Evolutionary conservation across 2,329 filamentous ascomycete genomes (phyloP), one percentile per base, ranked within the genome.

Genomic region (Cercospora berteroae): DNA sequence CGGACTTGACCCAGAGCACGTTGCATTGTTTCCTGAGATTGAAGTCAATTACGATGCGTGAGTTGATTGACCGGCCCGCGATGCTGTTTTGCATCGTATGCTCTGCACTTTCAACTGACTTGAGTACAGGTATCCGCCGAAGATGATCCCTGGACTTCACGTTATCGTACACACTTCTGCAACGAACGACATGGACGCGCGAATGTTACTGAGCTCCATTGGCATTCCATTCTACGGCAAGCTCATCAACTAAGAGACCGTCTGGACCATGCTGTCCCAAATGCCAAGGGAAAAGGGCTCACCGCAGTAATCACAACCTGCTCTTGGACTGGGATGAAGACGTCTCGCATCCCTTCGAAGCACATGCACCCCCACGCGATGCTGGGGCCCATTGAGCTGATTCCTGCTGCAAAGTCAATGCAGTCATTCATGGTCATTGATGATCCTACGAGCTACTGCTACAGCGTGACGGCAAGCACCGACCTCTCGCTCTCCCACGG

Each of bases 31-130:
- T 81, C 95, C 95, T 0, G 95, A 99, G 82, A 87, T 99, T 56
- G 94, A 97, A 80, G 88, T 93, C 74, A 97, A 97, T 83, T 97
- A 95, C 77, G 92, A 96, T 81, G 84, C 86, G 93, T 96, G 81
- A 86, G 91, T 86, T 29, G 16, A 18, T 12, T 2, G 8, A 5
- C 52, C 16, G 25, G 23, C 29, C 13, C 29, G 16, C 16, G 52
- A 18, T 4, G 23, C 52, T 5, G 7, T 12, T 29, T 29, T 33
- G 52, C 25, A n/a, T 56, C 16, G 18, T 36, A 63, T 56, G 61
- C 36, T 58, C 23, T 13, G 39, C 25, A 29, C 18, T 66, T 25
- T 67, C 44, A n/a, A 55, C 69, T 72, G 48, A 71, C 65, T 44
- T 55, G 36, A 50, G 64, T 83, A 83, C 67, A 89, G 86, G 78